Percentiles rank a stretch among this genome's conserved stretches.
These are phyloP conservation scores for Yarrowia osloensis DNA, from an alignment of 805 yeast species.

Conservation along the genomic window DNA sequence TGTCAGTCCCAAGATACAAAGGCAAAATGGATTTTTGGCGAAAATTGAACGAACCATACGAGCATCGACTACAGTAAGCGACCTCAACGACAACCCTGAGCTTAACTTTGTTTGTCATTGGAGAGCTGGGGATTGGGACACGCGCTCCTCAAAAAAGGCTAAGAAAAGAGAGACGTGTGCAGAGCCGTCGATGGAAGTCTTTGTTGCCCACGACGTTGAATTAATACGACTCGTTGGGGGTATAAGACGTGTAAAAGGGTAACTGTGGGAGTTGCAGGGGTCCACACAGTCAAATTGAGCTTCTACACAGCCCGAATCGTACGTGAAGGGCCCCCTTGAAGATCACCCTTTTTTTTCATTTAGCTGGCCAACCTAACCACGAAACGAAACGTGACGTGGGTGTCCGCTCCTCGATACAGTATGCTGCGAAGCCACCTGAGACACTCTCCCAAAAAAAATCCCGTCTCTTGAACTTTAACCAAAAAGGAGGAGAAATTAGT, in stretches of 20 bases:
- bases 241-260: too few species aligned
- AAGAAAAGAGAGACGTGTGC: not conserved
- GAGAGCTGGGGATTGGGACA: conserved; percentile 6
- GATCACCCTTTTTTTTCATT: not conserved
- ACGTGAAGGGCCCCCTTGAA: not conserved
- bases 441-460: not conserved
- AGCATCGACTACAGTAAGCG: conserved; percentile 25
- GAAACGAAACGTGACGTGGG: not conserved
- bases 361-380: not conserved
- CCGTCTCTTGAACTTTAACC: not conserved
- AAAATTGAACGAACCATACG: conserved; percentile 29
- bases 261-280: too few species aligned
- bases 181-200: not conserved
- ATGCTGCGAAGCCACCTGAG: not conserved
- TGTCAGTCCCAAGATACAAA: conserved; percentile 29
- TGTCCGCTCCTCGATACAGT: not conserved
- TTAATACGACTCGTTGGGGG: not conserved
- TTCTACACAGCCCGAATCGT: not conserved
- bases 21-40: conserved; percentile 23
- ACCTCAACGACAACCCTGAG: conserved; percentile 26
- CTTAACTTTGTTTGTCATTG: conserved; percentile 6
- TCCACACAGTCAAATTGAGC: not conserved
- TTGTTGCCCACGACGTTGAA: not conserved
- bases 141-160: not conserved
- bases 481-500: not conserved